Percentiles rank a stretch among this genome's conserved stretches.
Evolutionary conservation across 208 protist genomes (phyloP).

Genomic region (Plasmodiophora brassicae): DNA sequence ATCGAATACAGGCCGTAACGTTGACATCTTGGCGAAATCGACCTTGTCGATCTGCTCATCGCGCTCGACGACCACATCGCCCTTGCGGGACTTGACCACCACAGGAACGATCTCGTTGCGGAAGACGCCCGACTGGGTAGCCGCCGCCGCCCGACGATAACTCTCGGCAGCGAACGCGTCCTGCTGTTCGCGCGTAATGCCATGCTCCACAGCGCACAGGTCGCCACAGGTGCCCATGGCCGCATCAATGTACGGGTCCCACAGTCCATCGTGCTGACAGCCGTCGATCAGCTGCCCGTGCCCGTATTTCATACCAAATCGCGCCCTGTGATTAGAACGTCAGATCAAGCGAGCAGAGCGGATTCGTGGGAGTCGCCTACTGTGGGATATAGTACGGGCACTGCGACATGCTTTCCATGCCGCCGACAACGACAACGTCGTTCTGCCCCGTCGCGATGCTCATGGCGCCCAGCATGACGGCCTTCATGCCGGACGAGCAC

Average conservation of each 20-base stretch:
- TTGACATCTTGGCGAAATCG: slow-evolving; percentile 71
- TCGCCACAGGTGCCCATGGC: slow-evolving; percentile 78
- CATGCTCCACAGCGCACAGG: slow-evolving; percentile 70
- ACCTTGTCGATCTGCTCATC: slow-evolving; percentile 80
- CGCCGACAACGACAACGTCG: slow-evolving; percentile 52
- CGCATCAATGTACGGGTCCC: slow-evolving; percentile 63
- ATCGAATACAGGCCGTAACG: slow-evolving; percentile 76
- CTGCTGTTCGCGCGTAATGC: slow-evolving; percentile 76
- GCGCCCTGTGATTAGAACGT: too few relatives aligned
- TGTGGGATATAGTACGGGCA: slow-evolving; percentile 66
- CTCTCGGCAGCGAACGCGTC: slow-evolving; percentile 80
- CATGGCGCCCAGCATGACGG: slow-evolving; percentile 46
- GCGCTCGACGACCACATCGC: slow-evolving; percentile 54
- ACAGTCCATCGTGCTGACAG: slow-evolving; percentile 71
- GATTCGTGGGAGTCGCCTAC: too few relatives aligned
- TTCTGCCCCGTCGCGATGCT: slow-evolving; percentile 37
- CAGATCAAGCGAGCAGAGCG: too few relatives aligned
- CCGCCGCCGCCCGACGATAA: slow-evolving; percentile 69
- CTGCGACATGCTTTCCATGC: slow-evolving; percentile 74
- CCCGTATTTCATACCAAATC: slow-evolving; percentile 16
- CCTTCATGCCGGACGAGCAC: slow-evolving; percentile 56
- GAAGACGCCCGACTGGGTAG: slow-evolving; percentile 70
- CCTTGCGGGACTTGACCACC: slow-evolving; percentile 57
- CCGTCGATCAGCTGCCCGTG: slow-evolving; percentile 54
- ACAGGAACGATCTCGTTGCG: slow-evolving; percentile 81